These are phyloP conservation scores for Fusarium goolgardi DNA, from an alignment of 2,329 filamentous ascomycete genomes.

Conservation along the genomic window DNA sequence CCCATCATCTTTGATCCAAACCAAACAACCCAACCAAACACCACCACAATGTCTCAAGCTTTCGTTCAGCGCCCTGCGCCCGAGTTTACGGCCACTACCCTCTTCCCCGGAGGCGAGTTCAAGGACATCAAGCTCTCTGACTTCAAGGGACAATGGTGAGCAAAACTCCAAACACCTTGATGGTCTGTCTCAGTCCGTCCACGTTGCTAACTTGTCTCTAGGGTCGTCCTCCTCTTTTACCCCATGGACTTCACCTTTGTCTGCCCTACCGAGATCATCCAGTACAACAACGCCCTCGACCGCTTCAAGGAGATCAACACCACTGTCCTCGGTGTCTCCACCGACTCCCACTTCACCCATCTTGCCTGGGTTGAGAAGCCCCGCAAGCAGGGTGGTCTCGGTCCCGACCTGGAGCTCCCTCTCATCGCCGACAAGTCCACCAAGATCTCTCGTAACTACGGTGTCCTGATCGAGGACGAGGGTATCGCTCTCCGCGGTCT, in stretches of 20 bases:
- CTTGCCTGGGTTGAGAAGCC: conserved; percentile 69
- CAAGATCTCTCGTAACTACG: conserved; percentile 69
- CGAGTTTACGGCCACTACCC: conserved; percentile 61
- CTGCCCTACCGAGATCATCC: conserved; percentile 74
- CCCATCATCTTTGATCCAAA: neutral
- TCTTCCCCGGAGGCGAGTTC: conserved; percentile 62
- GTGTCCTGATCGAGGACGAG: conserved; percentile 72
- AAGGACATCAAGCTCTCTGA: conserved; percentile 60
- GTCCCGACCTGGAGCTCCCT: conserved; percentile 68
- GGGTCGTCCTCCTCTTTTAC: conserved; percentile 75
- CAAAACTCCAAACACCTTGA: neutral
- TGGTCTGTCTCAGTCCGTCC: neutral
- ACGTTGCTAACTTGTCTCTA: conserved; percentile 28
- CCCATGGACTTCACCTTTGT: conserved; percentile 77
- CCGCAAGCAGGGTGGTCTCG: conserved; percentile 71
- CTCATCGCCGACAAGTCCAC: conserved; percentile 72
- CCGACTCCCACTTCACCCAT: conserved; percentile 68
- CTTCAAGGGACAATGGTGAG: conserved; percentile 61
- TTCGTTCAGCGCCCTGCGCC: conserved; percentile 63
- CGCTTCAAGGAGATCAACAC: conserved; percentile 70
- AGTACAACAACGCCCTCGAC: conserved; percentile 70
- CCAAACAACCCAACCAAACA: neutral
- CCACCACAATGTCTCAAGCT: conserved; percentile 55
- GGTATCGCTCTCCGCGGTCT: conserved; percentile 72
- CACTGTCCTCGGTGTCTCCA: conserved; percentile 69